phyloP scores from a whole-genome alignment of 176 grass and related monocot genomes.

The Musa itinerans region DNA sequence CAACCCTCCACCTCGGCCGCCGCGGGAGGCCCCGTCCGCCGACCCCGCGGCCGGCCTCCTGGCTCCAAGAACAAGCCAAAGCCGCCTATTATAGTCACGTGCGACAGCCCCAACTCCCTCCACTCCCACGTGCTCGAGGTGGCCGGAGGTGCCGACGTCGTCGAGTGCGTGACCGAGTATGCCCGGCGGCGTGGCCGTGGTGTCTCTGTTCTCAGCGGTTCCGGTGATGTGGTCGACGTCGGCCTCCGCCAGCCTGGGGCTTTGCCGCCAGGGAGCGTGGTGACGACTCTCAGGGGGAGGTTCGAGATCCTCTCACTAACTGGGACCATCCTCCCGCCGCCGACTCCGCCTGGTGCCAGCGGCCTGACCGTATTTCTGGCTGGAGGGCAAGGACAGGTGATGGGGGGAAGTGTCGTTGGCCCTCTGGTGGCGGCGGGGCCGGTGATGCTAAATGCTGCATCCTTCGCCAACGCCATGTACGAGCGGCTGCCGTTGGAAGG shows the following conservation, averaged over 20 bases:
- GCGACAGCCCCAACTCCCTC: conserved; percentile 8
- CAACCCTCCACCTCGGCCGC: neutral
- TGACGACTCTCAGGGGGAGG: neutral
- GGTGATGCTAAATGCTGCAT: neutral
- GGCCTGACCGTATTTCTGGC: conserved; percentile 1
- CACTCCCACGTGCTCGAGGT: conserved; percentile 7
- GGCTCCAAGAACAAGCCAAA: conserved; percentile 11
- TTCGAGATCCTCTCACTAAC: conserved; percentile 13
- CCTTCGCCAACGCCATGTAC: conserved; percentile 5
- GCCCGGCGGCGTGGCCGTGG: neutral
- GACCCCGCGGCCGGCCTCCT: neutral
- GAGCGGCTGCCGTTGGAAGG: conserved; percentile 3
- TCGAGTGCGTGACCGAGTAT: conserved; percentile 4
- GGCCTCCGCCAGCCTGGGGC: neutral
- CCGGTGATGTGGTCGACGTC: neutral
- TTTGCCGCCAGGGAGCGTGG: neutral
- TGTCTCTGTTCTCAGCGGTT: neutral
- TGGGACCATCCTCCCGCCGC: neutral
- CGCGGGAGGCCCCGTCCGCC: neutral
- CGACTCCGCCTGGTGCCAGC: neutral
- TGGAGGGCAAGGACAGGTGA: neutral
- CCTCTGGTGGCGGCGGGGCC: conserved; percentile 10
- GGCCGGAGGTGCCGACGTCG: conserved; percentile 1
- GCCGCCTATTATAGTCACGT: conserved; percentile 7
- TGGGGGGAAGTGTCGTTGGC: conserved; percentile 1